Percentiles rank a stretch among this genome's conserved stretches.
Conservation (phyloP, 345 rosid species). For the Dimocarpus longan region DNA sequence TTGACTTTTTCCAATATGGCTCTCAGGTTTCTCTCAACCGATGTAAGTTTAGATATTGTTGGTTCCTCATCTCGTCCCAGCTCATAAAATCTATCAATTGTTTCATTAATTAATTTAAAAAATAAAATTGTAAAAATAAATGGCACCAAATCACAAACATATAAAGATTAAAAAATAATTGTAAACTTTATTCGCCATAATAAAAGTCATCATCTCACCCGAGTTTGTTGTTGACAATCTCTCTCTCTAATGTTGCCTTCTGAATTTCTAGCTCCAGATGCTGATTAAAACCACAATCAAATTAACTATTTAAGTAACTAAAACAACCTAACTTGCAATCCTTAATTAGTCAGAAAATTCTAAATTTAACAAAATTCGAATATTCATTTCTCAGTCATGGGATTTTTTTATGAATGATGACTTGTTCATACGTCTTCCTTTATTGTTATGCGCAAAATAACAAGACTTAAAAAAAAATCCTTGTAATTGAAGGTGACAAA, state of each 20-base stretch:
- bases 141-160: too few species aligned
- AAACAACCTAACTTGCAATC: neutral
- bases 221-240: constrained; percentile 10
- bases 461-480: too few species aligned
- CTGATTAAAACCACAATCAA: neutral
- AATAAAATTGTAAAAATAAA: neutral
- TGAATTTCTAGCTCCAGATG: constrained; percentile 19
- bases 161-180: neutral
- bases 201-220: constrained; percentile 5
- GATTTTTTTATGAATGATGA: too few species aligned
- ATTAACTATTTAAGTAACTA: neutral
- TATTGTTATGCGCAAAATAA: too few species aligned
- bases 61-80: constrained; percentile 4
- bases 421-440: too few species aligned
- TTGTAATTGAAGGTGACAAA: too few species aligned
- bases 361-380: too few species aligned
- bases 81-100: constrained; percentile 18
- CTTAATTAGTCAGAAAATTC: neutral
- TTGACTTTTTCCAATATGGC: constrained; percentile 8
- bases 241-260: constrained; percentile 5
- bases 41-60: constrained; percentile 8
- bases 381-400: too few species aligned
- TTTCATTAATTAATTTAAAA: neutral
- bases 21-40: constrained; percentile 18
- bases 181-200: neutral